Evolutionary conservation across 495 filamentous ascomycete genomes (phyloP).

Genomic region (Elasticomyces elasticus): DNA sequence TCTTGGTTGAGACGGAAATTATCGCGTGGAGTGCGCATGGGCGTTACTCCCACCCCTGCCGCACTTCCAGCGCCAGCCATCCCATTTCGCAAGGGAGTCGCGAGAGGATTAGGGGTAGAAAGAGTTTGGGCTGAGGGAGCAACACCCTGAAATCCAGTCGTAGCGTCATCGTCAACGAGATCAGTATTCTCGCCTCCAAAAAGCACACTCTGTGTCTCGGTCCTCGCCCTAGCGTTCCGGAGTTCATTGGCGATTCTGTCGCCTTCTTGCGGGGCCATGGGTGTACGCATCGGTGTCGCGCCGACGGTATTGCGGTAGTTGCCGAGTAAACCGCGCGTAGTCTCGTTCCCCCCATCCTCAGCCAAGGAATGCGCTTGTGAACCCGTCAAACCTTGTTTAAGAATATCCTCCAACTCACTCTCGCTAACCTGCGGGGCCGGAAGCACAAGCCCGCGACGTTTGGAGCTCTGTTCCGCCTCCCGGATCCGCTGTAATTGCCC

Average conservation of each 20-base stretch:
- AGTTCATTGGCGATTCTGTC: slow-evolving; percentile 96
- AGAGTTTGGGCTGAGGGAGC: slow-evolving; percentile 71
- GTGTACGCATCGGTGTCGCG: slow-evolving; percentile 82
- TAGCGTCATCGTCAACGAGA: slow-evolving; percentile 62
- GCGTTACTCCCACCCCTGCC: slow-evolving; percentile 66
- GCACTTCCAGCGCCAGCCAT: slow-evolving; percentile 64
- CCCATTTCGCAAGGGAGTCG: slow-evolving; percentile 74
- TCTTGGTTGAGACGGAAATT: slow-evolving; percentile 73
- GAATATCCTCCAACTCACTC: slow-evolving; percentile 88
- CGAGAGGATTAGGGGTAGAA: slow-evolving; percentile 87
- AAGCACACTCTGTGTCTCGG: slow-evolving; percentile 90
- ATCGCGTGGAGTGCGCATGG: slow-evolving; percentile 83
- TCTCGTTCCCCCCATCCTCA: slow-evolving; percentile 70
- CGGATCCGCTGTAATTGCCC: slow-evolving; percentile 92
- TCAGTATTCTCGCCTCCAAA: slow-evolving; percentile 91
- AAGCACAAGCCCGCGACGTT: slow-evolving; percentile 66
- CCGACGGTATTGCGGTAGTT: slow-evolving; percentile 74
- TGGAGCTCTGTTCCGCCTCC: slow-evolving; percentile 93
- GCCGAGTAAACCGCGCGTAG: slow-evolving; percentile 73
- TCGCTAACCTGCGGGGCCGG: slow-evolving; percentile 88
- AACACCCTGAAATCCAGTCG: slow-evolving; percentile 81
- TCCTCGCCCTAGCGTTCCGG: slow-evolving; percentile 82
- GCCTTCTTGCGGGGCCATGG: slow-evolving; percentile 79
- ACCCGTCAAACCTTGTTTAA: slow-evolving; percentile 95
- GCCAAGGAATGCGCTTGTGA: slow-evolving; percentile 73